Percentiles rank a stretch among this genome's conserved stretches.
These are phyloP conservation scores for Penicillium rolfsii DNA, from an alignment of 2,329 filamentous ascomycete species.

Conservation along the genomic window DNA sequence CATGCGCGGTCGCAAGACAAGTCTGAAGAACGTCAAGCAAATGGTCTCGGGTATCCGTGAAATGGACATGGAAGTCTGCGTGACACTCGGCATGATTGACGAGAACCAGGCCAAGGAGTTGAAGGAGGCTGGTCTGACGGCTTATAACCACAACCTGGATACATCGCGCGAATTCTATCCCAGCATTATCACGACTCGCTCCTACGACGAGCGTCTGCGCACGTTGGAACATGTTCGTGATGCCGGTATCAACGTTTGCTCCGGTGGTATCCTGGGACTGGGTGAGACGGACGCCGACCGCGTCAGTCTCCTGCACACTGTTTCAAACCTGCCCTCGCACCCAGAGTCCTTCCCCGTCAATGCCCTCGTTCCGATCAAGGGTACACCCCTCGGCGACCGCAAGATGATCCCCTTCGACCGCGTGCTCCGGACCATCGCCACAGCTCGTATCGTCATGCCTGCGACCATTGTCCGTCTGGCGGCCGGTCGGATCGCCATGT, in stretches of 20 bases:
- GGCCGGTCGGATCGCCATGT: constrained; percentile 80
- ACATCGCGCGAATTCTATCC: constrained; percentile 89
- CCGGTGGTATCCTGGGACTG: constrained; percentile 82
- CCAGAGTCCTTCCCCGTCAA: constrained; percentile 93
- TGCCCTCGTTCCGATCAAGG: constrained; percentile 85
- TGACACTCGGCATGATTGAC: constrained; percentile 94
- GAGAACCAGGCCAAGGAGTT: constrained; percentile 77
- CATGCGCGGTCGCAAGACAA: constrained; percentile 87
- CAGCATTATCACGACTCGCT: constrained; percentile 79
- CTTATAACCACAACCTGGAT: constrained; percentile 94
- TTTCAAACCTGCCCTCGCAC: constrained; percentile 77
- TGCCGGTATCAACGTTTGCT: constrained; percentile 87
- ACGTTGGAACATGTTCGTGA: constrained; percentile 80
- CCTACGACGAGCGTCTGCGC: constrained; percentile 82
- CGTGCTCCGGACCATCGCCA: constrained; percentile 80
- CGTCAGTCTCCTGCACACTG: constrained; percentile 79
- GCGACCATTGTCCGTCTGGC: constrained; percentile 84
- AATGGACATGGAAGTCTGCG: constrained; percentile 87
- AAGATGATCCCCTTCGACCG: constrained; percentile 75
- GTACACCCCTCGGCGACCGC: constrained; percentile 78
- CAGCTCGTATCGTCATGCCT: constrained; percentile 80
- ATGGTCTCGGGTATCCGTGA: constrained; percentile 82
- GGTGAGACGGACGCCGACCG: constrained; percentile 80
- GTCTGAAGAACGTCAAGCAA: constrained; percentile 77
- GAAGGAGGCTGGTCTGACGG: constrained; percentile 80